A percentile compares a stretch with the other conserved stretches of the same genome.
These are phyloP conservation scores for Coniosporium tulheliwenetii DNA, from an alignment of 2,329 filamentous ascomycete genomes.

Conservation along the genomic window DNA sequence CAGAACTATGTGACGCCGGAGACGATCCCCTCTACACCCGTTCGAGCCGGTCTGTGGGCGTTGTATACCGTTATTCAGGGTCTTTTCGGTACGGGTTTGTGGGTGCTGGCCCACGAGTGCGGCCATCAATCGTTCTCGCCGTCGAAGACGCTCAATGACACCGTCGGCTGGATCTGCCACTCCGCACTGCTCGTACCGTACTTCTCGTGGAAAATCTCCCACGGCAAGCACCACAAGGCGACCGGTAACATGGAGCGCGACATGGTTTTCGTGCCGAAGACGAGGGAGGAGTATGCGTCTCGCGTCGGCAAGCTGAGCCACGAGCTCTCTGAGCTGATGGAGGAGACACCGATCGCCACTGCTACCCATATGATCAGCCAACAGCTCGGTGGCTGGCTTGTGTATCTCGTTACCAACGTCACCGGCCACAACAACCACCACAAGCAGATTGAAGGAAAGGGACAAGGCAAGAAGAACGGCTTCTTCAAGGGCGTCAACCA, in stretches of 20 bases:
- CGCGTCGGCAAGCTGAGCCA: slow-evolving; percentile 60
- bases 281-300: slow-evolving; percentile 63
- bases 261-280: slow-evolving; percentile 98
- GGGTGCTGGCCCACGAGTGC: slow-evolving; percentile 96
- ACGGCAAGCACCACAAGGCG: slow-evolving; percentile 99
- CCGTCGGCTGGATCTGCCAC: slow-evolving; percentile 83
- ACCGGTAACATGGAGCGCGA: slow-evolving; percentile 94
- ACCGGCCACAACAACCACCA: slow-evolving; percentile 95
- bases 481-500: slow-evolving; percentile 75
- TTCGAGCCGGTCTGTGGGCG: slow-evolving; percentile 51
- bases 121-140: slow-evolving; percentile 92
- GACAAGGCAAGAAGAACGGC: slow-evolving; percentile 83
- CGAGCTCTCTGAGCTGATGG: slow-evolving; percentile 75
- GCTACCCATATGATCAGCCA: slow-evolving; percentile 59
- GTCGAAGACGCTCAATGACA: slow-evolving; percentile 82
- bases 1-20: slow-evolving; percentile 82
- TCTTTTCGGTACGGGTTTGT: slow-evolving; percentile 82
- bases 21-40: slow-evolving; percentile 53
- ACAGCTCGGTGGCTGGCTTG: slow-evolving; percentile 84
- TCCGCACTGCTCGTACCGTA: slow-evolving; percentile 84
- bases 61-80: slow-evolving; percentile 71
- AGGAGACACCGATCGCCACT: slow-evolving; percentile 85
- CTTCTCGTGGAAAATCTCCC: slow-evolving; percentile 98
- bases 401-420: slow-evolving; percentile 82
- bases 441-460: slow-evolving; percentile 81